Evolutionary conservation across 306 rosid genomes (phyloP).

Genomic region (Glycine tomentella): DNA sequence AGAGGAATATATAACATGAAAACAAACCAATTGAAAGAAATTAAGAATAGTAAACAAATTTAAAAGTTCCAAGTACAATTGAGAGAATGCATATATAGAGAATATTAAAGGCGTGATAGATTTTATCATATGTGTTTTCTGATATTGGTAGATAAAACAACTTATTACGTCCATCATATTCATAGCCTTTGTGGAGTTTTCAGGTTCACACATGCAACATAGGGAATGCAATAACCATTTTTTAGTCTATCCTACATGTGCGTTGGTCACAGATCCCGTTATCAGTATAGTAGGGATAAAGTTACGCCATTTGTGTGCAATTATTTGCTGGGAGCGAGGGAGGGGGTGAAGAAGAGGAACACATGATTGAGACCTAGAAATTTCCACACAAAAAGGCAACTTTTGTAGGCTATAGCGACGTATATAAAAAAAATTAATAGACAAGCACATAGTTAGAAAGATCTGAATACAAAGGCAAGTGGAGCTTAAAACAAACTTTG

Average conservation of each 20-base stretch:
- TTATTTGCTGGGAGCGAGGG: constrained; percentile 1
- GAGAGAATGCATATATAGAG: background rate
- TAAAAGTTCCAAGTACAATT: constrained; percentile 13
- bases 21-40: constrained; percentile 27
- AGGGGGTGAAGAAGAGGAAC: too few relatives aligned
- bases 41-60: constrained; percentile 35
- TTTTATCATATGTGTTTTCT: too few relatives aligned
- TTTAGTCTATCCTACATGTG: constrained; percentile 4
- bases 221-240: constrained; percentile 44
- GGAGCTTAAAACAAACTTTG: background rate
- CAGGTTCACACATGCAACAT: constrained; percentile 54
- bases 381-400: constrained; percentile 52
- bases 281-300: background rate
- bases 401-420: constrained; percentile 40
- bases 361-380: constrained; percentile 24
- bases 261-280: background rate
- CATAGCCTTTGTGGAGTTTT: constrained; percentile 56
- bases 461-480: constrained; percentile 44
- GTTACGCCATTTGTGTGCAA: background rate
- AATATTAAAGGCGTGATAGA: too few relatives aligned
- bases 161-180: constrained; percentile 23
- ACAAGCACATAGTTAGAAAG: too few relatives aligned
- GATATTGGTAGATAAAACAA: constrained; percentile 33
- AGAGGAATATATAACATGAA: constrained; percentile 15
- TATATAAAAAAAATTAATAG: too few relatives aligned